Evolutionary conservation across 805 yeast species (phyloP), one percentile per base, ranked within the genome.

Genomic region (Pichia scutulata): DNA sequence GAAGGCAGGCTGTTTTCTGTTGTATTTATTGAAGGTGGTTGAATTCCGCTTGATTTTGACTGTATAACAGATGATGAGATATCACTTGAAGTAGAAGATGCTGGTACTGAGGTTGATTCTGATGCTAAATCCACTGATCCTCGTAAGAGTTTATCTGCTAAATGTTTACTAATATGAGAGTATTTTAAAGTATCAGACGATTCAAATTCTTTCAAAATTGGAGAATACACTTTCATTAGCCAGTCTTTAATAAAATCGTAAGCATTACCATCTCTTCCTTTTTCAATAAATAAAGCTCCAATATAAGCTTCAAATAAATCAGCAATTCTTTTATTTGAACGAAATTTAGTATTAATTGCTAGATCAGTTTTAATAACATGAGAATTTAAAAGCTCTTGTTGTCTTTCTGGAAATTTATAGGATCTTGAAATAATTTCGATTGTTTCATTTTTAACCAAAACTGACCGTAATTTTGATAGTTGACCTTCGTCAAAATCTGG

Each of bases 281-380:
- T 49, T 55, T 86, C 95, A 22, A 79, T 71, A 8, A 76, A 75
- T 30, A 92, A 66, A 0, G 95, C 99, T 7, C 96, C 98, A 43
- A 93, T 75, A 57, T 92, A 92, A 0, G 98, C 97, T 67, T 93
- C 99, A 63, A 92, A 87, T 0, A 86, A 81, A 71, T 92, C 99
- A 0, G 98, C 96, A 60, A 76, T 77, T 4, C 85, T 70, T 62
- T 92, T 92, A 56, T 76, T 76, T 50, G 74, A 77, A 8, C 86
- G 85, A 19, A 43, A 25, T 16, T 40, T 44, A 2, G 49, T 24
- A 41, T 51, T 44, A 9, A 43, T 51, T 16, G 30, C 39, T 30
- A 49, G 45, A 23, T 52, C 52, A 2, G 50, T 44, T 41, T 50
- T 49, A 4, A 47, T 46, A 7, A 45, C 41, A 70, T 70, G 42